Evolutionary conservation across 2,329 filamentous ascomycete genomes (phyloP).

Genomic region (Cordyceps tenuipes): DNA sequence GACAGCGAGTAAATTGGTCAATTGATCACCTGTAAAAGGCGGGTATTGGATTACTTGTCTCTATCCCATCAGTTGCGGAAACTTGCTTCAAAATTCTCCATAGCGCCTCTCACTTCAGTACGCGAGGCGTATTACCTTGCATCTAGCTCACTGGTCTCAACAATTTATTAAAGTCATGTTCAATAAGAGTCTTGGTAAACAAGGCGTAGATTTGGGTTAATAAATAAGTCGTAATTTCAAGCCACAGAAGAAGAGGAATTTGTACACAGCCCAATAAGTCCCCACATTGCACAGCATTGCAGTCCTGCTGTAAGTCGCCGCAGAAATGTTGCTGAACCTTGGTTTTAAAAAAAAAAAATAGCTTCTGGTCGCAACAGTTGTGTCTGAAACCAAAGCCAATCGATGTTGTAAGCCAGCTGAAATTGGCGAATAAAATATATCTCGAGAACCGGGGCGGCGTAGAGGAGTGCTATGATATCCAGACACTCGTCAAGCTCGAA

Average conservation of each 20-base stretch:
- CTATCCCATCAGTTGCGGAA: no score
- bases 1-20: no score
- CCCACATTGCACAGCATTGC: not conserved
- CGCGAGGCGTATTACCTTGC: no score
- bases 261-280: slow-evolving; percentile 1
- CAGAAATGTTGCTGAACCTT: not conserved
- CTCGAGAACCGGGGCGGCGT: not conserved
- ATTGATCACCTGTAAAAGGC: no score
- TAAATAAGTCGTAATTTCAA: not conserved
- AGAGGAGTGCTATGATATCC: not conserved
- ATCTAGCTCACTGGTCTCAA: not conserved
- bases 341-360: not conserved
- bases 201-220: not conserved
- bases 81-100: no score
- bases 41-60: no score
- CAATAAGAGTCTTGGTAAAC: no score
- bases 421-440: not conserved
- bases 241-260: not conserved
- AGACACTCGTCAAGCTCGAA: not conserved
- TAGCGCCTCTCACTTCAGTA: no score
- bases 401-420: slow-evolving; percentile 4
- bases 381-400: not conserved
- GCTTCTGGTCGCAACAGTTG: not conserved
- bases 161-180: not conserved
- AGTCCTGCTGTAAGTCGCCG: slow-evolving; percentile 3